Base-by-base conservation (phyloP, 2,329 filamentous ascomycete species). In the Alternaria incomplexa region DNA sequence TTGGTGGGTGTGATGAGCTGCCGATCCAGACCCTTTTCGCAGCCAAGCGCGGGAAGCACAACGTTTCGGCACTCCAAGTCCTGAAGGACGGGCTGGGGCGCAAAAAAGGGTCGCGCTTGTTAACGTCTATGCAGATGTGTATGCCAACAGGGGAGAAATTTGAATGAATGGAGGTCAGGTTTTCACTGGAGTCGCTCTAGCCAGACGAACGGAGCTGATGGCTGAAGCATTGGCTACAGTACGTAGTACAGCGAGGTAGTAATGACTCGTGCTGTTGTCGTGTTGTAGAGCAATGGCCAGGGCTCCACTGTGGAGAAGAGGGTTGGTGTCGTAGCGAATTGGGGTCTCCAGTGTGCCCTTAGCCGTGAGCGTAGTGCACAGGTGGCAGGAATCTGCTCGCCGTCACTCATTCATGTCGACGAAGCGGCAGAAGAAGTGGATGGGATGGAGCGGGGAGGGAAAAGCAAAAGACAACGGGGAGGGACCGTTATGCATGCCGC, bases 1-100 rank as follows among this genome's bases (percentile, higher is more conserved):
- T 74, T 70, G 71, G 70, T 65, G 36, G 36, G 66, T 72, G 76
- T 74, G 75, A 76, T 69, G 70, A 70, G 68, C 28, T 71, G 75
- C 58, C 60, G 66, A 61, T 54, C 59, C 61, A 56, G 64, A 66
- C 69, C 67, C 63, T 60, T 58, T 46, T 69, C 60, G 53, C 30
- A 59, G 69, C 61, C 64, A 73, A 68, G 67, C 66, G 73, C 64
- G 68, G 67, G 63, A 70, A 60, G 52, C 65, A 67, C 40, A 65
- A 68, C 65, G 62, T 62, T 58, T 63, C 43, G 40, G 48, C 48
- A 56, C 45, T 56, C 61, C 36, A 30, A 50, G 52, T 60, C 56
- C 55, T 40, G n/a, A 9, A 40, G 36, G 36, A 40, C 36, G 62
- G 59, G 25, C 54, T 40, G 36, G 32, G 32, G 61, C 51, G 53